A percentile compares a stretch with the other conserved stretches of the same genome.
Evolutionary conservation across 2,329 filamentous ascomycete genomes (phyloP).

Genomic region (Aspergillus sp.): DNA sequence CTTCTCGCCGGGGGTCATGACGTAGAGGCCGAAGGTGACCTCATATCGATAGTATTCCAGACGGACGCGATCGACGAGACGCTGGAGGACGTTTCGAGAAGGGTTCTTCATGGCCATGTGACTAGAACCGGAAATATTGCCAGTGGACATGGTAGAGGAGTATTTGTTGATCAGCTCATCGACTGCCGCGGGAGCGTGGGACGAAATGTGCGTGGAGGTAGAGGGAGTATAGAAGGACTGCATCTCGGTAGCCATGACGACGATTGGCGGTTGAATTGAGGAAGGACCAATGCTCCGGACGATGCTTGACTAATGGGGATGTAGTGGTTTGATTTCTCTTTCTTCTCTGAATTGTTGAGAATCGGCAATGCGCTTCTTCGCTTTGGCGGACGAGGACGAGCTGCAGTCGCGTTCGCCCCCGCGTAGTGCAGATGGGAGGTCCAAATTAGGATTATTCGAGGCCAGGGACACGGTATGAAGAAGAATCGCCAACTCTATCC

Average conservation of each 20-base stretch:
- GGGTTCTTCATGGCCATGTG: slow-evolving; percentile 12
- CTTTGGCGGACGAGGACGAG: background rate
- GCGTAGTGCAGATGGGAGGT: background rate
- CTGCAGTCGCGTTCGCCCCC: background rate
- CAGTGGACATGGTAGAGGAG: slow-evolving; percentile 25
- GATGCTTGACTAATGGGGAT: background rate
- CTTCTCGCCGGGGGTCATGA: slow-evolving; percentile 45
- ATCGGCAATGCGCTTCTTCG: background rate
- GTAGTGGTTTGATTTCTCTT: background rate
- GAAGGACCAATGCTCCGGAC: background rate
- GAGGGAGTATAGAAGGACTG: slow-evolving; percentile 34
- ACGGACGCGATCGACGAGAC: slow-evolving; percentile 30
- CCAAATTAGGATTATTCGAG: background rate
- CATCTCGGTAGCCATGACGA: slow-evolving; percentile 31
- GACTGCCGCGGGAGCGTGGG: slow-evolving; percentile 28
- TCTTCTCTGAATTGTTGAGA: background rate
- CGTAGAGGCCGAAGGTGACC: slow-evolving; percentile 45
- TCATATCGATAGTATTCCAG: slow-evolving; percentile 48
- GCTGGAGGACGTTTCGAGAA: slow-evolving; percentile 26
- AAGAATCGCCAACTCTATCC: background rate
- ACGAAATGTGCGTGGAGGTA: slow-evolving; percentile 26
- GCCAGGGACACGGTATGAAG: background rate
- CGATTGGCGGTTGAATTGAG: background rate
- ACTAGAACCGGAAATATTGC: slow-evolving; percentile 10
- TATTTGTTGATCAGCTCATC: slow-evolving; percentile 35